Percentiles rank a stretch among this genome's conserved stretches.
These are phyloP conservation scores for Beauveria sp. DNA, from an alignment of 2,329 filamentous ascomycete genomes.

Conservation along the genomic window DNA sequence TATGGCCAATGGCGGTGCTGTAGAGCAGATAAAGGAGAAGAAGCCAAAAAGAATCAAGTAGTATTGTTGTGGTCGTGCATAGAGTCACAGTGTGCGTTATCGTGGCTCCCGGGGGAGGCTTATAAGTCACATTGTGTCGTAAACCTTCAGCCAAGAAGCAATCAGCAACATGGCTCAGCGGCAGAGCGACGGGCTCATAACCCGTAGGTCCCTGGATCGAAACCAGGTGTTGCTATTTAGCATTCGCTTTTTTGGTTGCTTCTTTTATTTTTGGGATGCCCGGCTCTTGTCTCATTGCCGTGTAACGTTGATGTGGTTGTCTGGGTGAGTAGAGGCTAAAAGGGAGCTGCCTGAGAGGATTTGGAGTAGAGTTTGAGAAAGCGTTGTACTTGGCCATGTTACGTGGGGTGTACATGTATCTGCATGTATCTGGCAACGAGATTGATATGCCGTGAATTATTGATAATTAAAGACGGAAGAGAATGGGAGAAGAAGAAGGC, in stretches of 20 bases:
- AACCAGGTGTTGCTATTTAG: conserved; percentile 11
- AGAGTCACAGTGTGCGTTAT: background rate
- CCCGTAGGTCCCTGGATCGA: conserved; percentile 13
- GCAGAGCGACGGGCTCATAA: conserved; percentile 13
- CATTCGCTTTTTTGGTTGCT: background rate
- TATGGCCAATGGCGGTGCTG: background rate
- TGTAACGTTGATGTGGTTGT: too few species aligned
- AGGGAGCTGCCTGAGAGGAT: too few species aligned
- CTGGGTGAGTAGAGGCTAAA: too few species aligned
- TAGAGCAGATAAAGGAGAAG: background rate
- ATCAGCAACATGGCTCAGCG: conserved; percentile 13
- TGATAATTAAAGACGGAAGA: too few species aligned
- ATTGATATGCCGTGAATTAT: too few species aligned
- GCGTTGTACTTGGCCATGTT: too few species aligned
- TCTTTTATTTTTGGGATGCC: background rate
- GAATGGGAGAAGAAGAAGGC: too few species aligned
- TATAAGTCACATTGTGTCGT: background rate
- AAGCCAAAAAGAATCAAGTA: background rate
- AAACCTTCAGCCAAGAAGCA: background rate
- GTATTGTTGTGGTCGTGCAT: too few species aligned
- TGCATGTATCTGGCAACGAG: too few species aligned
- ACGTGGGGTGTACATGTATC: too few species aligned
- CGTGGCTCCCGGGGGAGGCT: background rate
- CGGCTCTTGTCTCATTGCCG: background rate
- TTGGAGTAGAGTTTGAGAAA: too few species aligned